A percentile compares a stretch with the other conserved stretches of the same genome.
Evolutionary conservation across 1,139 yeast genomes (phyloP).

Genomic region (Saccharomyces hybrid): DNA sequence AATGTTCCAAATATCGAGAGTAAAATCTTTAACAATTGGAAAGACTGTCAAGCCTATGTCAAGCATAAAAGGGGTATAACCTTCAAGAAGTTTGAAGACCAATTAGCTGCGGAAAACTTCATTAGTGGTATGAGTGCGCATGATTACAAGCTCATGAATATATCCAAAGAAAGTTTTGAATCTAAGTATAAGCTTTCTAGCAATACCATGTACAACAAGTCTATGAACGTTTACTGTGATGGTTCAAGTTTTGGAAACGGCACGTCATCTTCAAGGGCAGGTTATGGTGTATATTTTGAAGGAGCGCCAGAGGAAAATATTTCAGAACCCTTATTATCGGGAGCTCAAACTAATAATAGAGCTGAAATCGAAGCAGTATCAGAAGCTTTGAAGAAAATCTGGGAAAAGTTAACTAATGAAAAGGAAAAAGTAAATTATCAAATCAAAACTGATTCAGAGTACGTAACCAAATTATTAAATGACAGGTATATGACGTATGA

Average conservation of each 20-base stretch:
- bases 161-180: slow-evolving; percentile 11
- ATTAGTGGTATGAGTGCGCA: slow-evolving; percentile 15
- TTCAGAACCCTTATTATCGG: slow-evolving; percentile 41
- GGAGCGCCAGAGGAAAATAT: slow-evolving; percentile 46
- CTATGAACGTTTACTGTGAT: slow-evolving; percentile 48
- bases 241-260: slow-evolving; percentile 64
- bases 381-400: slow-evolving; percentile 44
- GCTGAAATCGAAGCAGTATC: slow-evolving; percentile 69
- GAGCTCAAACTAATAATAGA: slow-evolving; percentile 64
- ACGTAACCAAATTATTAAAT: slow-evolving; percentile 43
- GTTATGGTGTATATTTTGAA: slow-evolving; percentile 72
- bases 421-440: slow-evolving; percentile 32
- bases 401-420: slow-evolving; percentile 29
- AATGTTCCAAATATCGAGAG: slow-evolving; percentile 28
- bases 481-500: slow-evolving; percentile 42
- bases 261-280: slow-evolving; percentile 41
- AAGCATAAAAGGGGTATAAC: slow-evolving; percentile 40
- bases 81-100: slow-evolving; percentile 40
- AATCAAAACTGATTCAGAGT: slow-evolving; percentile 52
- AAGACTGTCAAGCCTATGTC: slow-evolving; percentile 39
- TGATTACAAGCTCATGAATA: slow-evolving; percentile 21
- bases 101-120: slow-evolving; percentile 35
- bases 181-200: slow-evolving; percentile 7
- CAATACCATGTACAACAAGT: slow-evolving; percentile 5
- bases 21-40: slow-evolving; percentile 41